A percentile compares a stretch with the other conserved stretches of the same genome.
These are phyloP conservation scores for Tetradesmus obliquus DNA, from an alignment of 139 green algal species.

Conservation along the genomic window DNA sequence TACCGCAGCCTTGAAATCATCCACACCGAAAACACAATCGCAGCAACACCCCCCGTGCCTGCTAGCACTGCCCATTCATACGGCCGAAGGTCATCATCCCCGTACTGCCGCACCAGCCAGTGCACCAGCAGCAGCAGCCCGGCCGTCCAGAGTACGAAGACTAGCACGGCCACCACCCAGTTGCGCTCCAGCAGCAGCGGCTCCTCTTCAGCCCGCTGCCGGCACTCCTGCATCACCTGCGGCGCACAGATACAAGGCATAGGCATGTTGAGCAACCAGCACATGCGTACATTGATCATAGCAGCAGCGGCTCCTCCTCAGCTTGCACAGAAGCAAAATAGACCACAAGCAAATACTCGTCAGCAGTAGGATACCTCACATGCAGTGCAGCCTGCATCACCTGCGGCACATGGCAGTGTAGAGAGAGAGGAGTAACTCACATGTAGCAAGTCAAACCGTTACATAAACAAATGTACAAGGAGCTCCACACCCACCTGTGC, in stretches of 20 bases:
- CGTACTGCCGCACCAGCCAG: constrained; percentile 26
- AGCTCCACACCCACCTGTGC: not conserved
- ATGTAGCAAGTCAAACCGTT: no score
- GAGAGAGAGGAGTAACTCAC: no score
- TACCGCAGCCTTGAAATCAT: constrained; percentile 14
- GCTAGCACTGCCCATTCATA: constrained; percentile 30
- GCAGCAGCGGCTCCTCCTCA: no score
- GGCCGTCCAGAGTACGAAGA: constrained; percentile 44
- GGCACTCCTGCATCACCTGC: constrained; percentile 47
- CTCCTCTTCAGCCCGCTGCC: constrained; percentile 10
- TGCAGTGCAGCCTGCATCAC: no score
- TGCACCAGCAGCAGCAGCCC: constrained; percentile 31
- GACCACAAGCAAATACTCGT: no score
- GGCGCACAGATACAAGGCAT: not conserved
- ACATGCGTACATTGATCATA: not conserved
- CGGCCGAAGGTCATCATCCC: not conserved
- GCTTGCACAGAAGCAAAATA: no score
- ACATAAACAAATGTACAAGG: no score
- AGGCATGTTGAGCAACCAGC: no score
- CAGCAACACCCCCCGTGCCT: not conserved
- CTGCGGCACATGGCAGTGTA: no score
- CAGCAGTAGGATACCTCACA: no score
- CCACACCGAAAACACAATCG: constrained; percentile 35
- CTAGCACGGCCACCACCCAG: constrained; percentile 44
- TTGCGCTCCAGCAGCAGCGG: constrained; percentile 50